These are phyloP conservation scores for Clarkia xantiana DNA, from an alignment of 345 rosid species.

Conservation along the genomic window DNA sequence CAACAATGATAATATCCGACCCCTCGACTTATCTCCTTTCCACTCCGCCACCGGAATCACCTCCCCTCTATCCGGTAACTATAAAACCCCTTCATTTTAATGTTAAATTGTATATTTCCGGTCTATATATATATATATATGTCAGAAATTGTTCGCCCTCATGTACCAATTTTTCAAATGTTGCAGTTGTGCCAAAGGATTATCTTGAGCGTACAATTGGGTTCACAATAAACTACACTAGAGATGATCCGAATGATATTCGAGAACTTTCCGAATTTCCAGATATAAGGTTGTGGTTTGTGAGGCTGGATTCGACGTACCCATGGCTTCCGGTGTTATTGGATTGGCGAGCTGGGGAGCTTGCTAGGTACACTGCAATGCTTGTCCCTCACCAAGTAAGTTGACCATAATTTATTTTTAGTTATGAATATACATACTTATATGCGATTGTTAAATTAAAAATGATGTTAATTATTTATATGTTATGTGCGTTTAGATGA, in stretches of 20 bases:
- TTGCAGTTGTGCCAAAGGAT: conserved; percentile 41
- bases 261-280: conserved; percentile 74
- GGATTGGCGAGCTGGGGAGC: conserved; percentile 87
- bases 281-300: conserved; percentile 79
- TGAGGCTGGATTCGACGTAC: conserved; percentile 65
- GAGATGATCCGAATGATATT: conserved; percentile 56
- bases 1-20: conserved; percentile 32
- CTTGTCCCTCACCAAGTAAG: conserved; percentile 87
- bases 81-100: too few relatives aligned
- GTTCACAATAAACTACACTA: conserved; percentile 49
- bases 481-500: conserved; percentile 37
- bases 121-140: too few relatives aligned
- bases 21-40: conserved; percentile 69
- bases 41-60: conserved; percentile 45
- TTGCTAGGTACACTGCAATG: conserved; percentile 79
- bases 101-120: too few relatives aligned
- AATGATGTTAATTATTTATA: too few relatives aligned
- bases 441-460: too few relatives aligned
- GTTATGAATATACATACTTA: too few relatives aligned
- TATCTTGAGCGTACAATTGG: conserved; percentile 60
- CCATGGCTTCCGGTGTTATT: conserved; percentile 78
- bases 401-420: too few relatives aligned
- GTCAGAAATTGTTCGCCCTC: too few relatives aligned
- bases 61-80: conserved; percentile 46
- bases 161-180: too few relatives aligned